Percentiles rank a stretch among this genome's conserved stretches.
These are phyloP conservation scores for Globisporangium mamillatum DNA, from an alignment of 352 stramenopile species.

Conservation along the genomic window DNA sequence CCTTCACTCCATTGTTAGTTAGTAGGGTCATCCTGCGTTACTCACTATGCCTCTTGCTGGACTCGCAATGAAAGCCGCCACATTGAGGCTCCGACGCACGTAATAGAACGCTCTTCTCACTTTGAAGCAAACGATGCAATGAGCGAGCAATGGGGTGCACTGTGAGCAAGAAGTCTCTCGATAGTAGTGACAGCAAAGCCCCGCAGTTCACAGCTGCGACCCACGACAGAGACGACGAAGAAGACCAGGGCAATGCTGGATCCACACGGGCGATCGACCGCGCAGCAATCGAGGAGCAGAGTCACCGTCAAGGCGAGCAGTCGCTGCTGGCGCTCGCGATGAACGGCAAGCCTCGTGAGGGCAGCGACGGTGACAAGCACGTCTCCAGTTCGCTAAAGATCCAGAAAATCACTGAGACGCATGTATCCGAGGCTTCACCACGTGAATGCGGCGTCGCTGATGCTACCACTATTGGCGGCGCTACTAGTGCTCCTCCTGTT, in stretches of 20 bases:
- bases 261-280: neutral
- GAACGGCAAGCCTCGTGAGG: neutral
- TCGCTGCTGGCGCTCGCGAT: conserved; percentile 17
- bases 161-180: conserved; percentile 9
- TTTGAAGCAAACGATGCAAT: neutral
- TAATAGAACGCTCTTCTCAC: neutral
- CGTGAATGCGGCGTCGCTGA: neutral
- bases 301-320: conserved; percentile 16
- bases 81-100: neutral
- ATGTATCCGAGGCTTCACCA: neutral
- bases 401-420: neutral
- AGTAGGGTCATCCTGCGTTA: neutral
- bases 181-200: too few species aligned
- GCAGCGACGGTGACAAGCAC: neutral
- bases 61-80: neutral
- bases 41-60: neutral
- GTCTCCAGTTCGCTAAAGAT: neutral
- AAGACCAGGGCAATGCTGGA: neutral
- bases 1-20: neutral
- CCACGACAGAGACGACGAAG: neutral
- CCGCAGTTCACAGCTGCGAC: conserved; percentile 1
- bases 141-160: conserved; percentile 14
- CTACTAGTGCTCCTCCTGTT: neutral
- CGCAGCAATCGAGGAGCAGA: conserved; percentile 16
- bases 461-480: neutral